phyloP scores from a whole-genome alignment of 2,329 filamentous ascomycete species.

The Ophiostoma australiae region DNA sequence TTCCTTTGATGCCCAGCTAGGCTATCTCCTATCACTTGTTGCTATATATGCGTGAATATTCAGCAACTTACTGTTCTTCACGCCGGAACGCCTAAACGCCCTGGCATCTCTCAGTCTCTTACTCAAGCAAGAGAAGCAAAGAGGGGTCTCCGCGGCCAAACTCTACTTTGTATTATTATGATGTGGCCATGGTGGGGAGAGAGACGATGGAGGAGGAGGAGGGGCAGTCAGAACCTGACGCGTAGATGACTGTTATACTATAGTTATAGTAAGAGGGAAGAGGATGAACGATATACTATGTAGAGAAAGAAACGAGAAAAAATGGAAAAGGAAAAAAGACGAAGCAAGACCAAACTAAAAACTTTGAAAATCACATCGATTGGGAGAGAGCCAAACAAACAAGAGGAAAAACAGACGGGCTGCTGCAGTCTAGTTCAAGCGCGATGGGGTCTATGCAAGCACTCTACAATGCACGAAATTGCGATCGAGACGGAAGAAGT shows the following conservation, averaged over 20 bases:
- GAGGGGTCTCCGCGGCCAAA: no score
- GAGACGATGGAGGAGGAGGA: neutral
- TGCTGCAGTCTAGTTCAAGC: neutral
- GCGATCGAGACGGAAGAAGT: neutral
- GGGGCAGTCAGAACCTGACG: neutral
- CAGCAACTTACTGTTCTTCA: neutral
- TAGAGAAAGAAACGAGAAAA: neutral
- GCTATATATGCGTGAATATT: neutral
- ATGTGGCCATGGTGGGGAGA: neutral
- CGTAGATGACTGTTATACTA: neutral
- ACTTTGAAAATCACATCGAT: neutral
- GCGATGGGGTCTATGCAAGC: slow-evolving; percentile 3
- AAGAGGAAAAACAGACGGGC: slow-evolving; percentile 12
- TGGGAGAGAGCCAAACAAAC: neutral
- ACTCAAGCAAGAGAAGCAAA: no score
- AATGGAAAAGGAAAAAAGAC: neutral
- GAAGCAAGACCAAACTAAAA: neutral
- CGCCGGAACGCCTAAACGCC: no score
- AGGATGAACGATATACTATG: neutral
- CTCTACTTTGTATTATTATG: no score
- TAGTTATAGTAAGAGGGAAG: neutral
- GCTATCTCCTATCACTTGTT: neutral
- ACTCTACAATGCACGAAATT: neutral
- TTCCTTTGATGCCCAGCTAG: neutral
- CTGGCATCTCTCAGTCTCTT: no score